Percentiles rank a stretch among this genome's conserved stretches.
phyloP scores from a whole-genome alignment of 1,284 basidiomycete species.

The Cryptococcus neoformans region DNA sequence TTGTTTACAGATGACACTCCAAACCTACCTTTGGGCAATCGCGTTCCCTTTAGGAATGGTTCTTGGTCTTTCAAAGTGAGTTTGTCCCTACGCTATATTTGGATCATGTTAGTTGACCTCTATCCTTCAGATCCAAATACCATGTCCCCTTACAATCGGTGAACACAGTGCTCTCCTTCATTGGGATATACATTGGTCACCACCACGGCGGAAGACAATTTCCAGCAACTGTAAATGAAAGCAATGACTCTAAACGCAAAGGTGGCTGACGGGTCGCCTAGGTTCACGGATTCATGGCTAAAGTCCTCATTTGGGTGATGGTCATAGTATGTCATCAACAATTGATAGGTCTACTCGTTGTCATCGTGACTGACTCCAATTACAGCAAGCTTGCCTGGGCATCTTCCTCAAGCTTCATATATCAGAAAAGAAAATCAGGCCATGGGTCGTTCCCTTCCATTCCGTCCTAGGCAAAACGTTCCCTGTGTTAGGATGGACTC shows the following conservation, averaged over 20 bases:
- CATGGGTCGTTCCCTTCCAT: slow-evolving; percentile 69
- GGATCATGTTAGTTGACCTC: neutral
- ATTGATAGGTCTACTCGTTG: neutral
- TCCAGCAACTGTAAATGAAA: slow-evolving; percentile 51
- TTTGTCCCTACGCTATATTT: neutral
- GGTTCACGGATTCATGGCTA: slow-evolving; percentile 66
- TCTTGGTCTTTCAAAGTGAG: slow-evolving; percentile 68
- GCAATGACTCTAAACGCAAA: too few species aligned
- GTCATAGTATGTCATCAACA: slow-evolving; percentile 37
- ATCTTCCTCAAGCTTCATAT: slow-evolving; percentile 93
- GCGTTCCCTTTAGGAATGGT: slow-evolving; percentile 86
- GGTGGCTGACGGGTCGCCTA: too few species aligned
- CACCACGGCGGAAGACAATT: slow-evolving; percentile 74
- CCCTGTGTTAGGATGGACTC: slow-evolving; percentile 83
- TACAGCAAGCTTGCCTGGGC: slow-evolving; percentile 66
- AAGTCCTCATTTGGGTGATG: slow-evolving; percentile 65
- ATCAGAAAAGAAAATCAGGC: slow-evolving; percentile 71
- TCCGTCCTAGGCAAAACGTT: slow-evolving; percentile 80
- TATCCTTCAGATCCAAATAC: slow-evolving; percentile 57
- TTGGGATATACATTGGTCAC: slow-evolving; percentile 73
- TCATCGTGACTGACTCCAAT: neutral
- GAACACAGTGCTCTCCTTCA: slow-evolving; percentile 65
- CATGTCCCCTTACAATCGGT: slow-evolving; percentile 78
- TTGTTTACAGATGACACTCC: slow-evolving; percentile 58
- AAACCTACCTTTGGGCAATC: slow-evolving; percentile 73